Evolutionary conservation across 371 early-diverging fungal genomes (phyloP), one percentile per base, ranked within the genome.

Genomic region (Parasitella parasitica): DNA sequence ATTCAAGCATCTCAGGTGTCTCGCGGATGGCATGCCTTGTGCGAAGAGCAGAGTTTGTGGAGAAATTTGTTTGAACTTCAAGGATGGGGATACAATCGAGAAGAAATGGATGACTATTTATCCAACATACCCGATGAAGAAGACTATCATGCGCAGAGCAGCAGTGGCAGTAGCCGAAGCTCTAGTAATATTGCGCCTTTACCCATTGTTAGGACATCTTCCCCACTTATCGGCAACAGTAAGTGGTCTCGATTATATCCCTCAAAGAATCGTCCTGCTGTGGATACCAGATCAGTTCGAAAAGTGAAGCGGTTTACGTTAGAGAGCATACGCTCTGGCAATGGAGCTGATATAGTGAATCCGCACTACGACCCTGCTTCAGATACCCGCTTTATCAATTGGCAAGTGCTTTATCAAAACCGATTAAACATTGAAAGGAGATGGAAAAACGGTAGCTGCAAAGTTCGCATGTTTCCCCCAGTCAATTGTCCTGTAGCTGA

Each of bases 11-110:
- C 83, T 6, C 64, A 57, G 4, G 90, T 90, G 11, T 90, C 85
- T 8, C 75, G 79, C 51, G 64, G 71, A 20, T 94, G 94, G 94
- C 58, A 77, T 41, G 59, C 61, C 26, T 52, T 88, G 27, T 73
- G 85, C 20, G 64, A 74, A 0, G 91, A 91, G 59, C 84, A 83
- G 43, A 60, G 71, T 9, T 66, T 93, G 2, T 94, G 93, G 93
- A 70, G 77, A 52, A 54, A 65, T 1, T 59, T 89, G 18, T 93
- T 82, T 65, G 50, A 72, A 4, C 28, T 39, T 15, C 65, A 73
- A 36, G 85, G 83, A 18, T 87, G 87, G 86, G 59, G 58, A 15
- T 81, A 77, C n/a, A 79, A 89, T 61, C 67, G 69, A 27, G 63
- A 70, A 6, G 75, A 80, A 48, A 77, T 87, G 38, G 65, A 75